Evolutionary conservation across 164 flowering plant genomes (phyloP), one percentile per base, ranked within the genome.

Genomic region (Vitis rupestris): DNA sequence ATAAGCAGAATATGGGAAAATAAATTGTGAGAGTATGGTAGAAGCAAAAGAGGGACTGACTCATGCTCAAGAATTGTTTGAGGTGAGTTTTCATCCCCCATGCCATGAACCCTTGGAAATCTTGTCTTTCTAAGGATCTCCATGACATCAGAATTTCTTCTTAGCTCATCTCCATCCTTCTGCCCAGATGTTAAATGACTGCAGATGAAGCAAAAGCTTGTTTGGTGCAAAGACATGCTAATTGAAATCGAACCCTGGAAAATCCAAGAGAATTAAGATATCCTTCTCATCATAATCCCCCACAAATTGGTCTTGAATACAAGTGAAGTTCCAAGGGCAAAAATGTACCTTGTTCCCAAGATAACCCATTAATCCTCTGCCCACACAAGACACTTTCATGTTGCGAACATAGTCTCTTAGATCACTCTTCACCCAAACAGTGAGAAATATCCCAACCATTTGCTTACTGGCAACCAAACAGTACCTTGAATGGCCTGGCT

Each of bases 161-260:
- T 66, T 11, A 96, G 81, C 84, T 96, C 99, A 73, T 96, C 99
- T 1, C 99, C 99, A 59, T 96, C 99, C 76, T 93, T 96, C 81
- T 96, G 89, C 51, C 99, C 99, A 3, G 99, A 96, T 14, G 98
- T 93, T 70, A 96, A 84, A 82, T 96, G 99, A 75, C 91, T 96
- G 76, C 99, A 96, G 31, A 96, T 70, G 79, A 96, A 96, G 87
- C 99, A 96, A 74, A 96, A 96, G 84, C 90, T 92, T 19, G 99
- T 96, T 81, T 83, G 91, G 82, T 95, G 99, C 87, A 95, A 74
- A 62, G 91, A 91, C 99, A 93, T 91, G 83, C 99, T 95, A 73
- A 95, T 85, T 9, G 99, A 93, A 65, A 95, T 95, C 10, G 99
- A 95, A 70, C 99, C 99, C 99, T 95, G 91, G 50, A 83, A 86